Conservation (phyloP, 2,329 filamentous ascomycete genomes). For the Sphaerostilbella broomeana region DNA sequence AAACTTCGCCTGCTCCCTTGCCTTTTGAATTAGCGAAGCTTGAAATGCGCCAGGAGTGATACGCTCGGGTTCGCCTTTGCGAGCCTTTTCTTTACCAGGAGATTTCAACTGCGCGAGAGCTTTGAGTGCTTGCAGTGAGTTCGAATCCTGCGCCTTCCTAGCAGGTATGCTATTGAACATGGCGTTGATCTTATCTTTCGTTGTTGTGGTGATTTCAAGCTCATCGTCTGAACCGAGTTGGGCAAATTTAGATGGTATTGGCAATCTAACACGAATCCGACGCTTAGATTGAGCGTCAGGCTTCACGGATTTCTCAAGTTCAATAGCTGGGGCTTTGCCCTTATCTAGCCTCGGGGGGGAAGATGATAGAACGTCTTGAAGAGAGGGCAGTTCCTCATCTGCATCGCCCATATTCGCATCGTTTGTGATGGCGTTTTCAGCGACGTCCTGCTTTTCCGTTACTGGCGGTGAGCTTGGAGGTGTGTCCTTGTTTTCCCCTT, state of each 20-base stretch:
- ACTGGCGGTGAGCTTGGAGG: constrained; percentile 64
- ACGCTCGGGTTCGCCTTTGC: constrained; percentile 39
- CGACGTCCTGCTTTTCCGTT: constrained; percentile 24
- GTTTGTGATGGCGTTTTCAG: constrained; percentile 8
- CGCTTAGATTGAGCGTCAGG: constrained; percentile 33
- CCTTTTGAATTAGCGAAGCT: constrained; percentile 59
- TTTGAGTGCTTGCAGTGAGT: constrained; percentile 61
- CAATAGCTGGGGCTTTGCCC: constrained; percentile 39
- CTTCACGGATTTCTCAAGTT: constrained; percentile 15
- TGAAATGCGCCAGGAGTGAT: constrained; percentile 69
- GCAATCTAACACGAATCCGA: constrained; percentile 45
- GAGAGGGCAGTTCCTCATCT: constrained; percentile 31
- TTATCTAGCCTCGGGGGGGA: constrained; percentile 41
- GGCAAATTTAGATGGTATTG: constrained; percentile 32
- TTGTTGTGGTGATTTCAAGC: constrained; percentile 52
- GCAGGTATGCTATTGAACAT: constrained; percentile 65
- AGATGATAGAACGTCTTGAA: constrained; percentile 30
- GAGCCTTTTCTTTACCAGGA: constrained; percentile 45
- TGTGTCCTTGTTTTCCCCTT: constrained; percentile 49
- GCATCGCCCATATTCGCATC: constrained; percentile 27
- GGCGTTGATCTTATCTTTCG: constrained; percentile 47
- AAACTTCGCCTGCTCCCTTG: constrained; percentile 69
- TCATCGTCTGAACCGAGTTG: constrained; percentile 49
- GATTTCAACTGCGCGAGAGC: constrained; percentile 67
- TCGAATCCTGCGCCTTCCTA: constrained; percentile 55